Evolutionary conservation across 2,329 filamentous ascomycete species (phyloP).

Genomic region (Arthrobotrys pseudoclavata): DNA sequence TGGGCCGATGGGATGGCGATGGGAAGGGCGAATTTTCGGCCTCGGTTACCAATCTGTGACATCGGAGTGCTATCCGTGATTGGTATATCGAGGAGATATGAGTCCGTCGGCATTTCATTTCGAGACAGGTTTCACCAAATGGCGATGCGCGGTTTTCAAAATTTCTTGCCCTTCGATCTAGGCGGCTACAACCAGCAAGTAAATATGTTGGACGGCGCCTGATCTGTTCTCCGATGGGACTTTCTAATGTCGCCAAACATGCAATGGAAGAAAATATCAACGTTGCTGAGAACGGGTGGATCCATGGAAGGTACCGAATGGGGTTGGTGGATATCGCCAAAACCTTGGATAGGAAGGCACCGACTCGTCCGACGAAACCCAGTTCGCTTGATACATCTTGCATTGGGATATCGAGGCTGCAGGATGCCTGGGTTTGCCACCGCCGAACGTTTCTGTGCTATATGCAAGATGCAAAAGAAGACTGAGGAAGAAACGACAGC

Average conservation of each 20-base stretch:
- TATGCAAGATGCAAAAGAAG: conserved; percentile 25
- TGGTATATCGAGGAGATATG: conserved; percentile 58
- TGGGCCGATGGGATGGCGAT: conserved; percentile 14
- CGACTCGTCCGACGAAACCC: conserved; percentile 39
- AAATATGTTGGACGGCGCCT: conserved; percentile 44
- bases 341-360: conserved; percentile 51
- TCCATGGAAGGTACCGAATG: conserved; percentile 41
- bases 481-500: conserved; percentile 21
- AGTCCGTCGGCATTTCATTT: conserved; percentile 51
- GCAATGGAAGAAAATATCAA: conserved; percentile 3
- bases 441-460: conserved; percentile 36
- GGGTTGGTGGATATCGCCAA: conserved; percentile 59
- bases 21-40: conserved; percentile 29
- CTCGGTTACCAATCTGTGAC: conserved; percentile 42
- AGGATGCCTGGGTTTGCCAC: conserved; percentile 50
- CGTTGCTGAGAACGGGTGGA: conserved; percentile 48
- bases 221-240: conserved; percentile 27
- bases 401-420: conserved; percentile 48
- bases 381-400: conserved; percentile 36
- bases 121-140: conserved; percentile 51
- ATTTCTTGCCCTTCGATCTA: conserved; percentile 17
- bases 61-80: conserved; percentile 46
- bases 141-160: conserved; percentile 13
- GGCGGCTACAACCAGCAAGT: conserved; percentile 50
- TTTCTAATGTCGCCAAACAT: conserved; percentile 46